These are phyloP conservation scores for Pythium oligandrum DNA, from an alignment of 352 stramenopile species.

Conservation along the genomic window DNA sequence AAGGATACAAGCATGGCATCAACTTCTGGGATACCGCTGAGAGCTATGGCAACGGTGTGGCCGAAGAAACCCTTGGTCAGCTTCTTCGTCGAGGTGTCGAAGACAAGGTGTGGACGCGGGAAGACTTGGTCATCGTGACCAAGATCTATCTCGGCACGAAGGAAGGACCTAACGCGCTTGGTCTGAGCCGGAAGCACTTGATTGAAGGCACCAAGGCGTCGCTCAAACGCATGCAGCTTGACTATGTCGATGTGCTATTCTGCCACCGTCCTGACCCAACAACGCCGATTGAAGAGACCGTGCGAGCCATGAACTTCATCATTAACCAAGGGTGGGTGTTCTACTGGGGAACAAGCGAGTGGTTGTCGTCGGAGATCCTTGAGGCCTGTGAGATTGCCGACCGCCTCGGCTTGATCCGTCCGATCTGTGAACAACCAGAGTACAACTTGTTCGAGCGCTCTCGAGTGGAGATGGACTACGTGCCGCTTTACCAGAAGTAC, in stretches of 20 bases:
- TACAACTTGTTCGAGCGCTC: slow-evolving; percentile 58
- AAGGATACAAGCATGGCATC: slow-evolving; percentile 18
- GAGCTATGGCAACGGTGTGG: slow-evolving; percentile 14
- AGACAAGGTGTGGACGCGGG: slow-evolving; percentile 6
- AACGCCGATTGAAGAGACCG: no score
- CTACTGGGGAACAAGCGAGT: slow-evolving; percentile 7
- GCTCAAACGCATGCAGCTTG: background rate
- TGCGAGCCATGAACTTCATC: slow-evolving; percentile 8
- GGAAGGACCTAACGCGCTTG: background rate
- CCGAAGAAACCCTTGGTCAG: slow-evolving; percentile 20
- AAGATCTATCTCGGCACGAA: slow-evolving; percentile 24
- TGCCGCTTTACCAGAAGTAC: slow-evolving; percentile 46
- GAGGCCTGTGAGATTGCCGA: no score
- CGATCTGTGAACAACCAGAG: slow-evolving; percentile 40
- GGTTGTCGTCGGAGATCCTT: no score
- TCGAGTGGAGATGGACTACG: slow-evolving; percentile 49
- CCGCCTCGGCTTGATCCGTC: slow-evolving; percentile 4
- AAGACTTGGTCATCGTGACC: slow-evolving; percentile 8
- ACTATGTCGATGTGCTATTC: slow-evolving; percentile 27
- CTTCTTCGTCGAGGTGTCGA: slow-evolving; percentile 18
- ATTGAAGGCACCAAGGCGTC: no score
- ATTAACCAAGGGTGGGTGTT: slow-evolving; percentile 26
- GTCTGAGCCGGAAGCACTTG: no score
- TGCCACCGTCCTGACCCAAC: no score
- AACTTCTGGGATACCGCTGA: slow-evolving; percentile 29